Evolutionary conservation across 108 stramenopile genomes (phyloP), one percentile per base, ranked within the genome.

Genomic region (Cyclotella baltica): DNA sequence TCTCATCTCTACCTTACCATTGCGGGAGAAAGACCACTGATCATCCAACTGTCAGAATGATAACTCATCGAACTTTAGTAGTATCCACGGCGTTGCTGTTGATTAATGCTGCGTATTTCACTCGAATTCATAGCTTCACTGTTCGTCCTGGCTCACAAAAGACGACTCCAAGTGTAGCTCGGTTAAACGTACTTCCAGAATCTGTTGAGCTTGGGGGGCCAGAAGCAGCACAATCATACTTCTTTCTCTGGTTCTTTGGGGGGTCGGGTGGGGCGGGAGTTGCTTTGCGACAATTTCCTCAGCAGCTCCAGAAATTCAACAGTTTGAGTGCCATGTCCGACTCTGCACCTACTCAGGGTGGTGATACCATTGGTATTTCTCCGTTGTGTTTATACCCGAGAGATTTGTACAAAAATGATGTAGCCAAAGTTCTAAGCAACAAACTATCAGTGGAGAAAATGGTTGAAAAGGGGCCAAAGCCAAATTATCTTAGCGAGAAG

Each of bases 181-280:
- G 63, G 30, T 23, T 70, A 11, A 75, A 70, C 46, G 62, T 70
- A 40, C 62, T 81, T 55, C 80, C 80, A 20, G 73, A 75, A 59
- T 61, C 69, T 5, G 34, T 75, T 31, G 35, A 31, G 33, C 38
- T 71, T 16, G 61, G 59, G n/a, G 72, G 67, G 25, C 50, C 63
- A 0, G 80, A 71, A 27, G 67, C 46, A 29, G 80, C 80, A 8
- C 73, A 67, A 37, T 38, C 61, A 6, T 83, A 81, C 56, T 83
- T 78, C 55, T 83, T 62, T 29, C 73, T 80, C 61, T 90, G 89
- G 88, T 89, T 90, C 72, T 89, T 90, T 69, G 89, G 89, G 10
- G 86, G 87, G 35, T 87, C 88, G n/a, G 91, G 91, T 34, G 89
- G 75, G 5, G 85, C 67, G 13, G 88, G 88, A 0, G 73, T 89